Percentiles rank a stretch among this genome's conserved stretches.
Conservation (phyloP, 2,329 filamentous ascomycete genomes). For the Cryphonectria nitschkei region DNA sequence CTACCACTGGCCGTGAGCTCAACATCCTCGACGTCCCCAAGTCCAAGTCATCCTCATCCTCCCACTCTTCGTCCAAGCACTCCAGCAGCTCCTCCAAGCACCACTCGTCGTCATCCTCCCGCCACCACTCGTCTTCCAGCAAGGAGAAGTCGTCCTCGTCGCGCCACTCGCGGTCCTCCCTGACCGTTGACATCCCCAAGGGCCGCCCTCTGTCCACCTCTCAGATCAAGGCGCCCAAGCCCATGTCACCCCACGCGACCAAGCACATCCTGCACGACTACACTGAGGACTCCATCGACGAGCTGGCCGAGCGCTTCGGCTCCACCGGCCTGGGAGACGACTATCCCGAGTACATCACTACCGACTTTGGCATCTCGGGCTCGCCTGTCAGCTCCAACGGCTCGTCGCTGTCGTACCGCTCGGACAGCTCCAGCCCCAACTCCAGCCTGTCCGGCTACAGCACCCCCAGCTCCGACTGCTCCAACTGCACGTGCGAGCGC, state of each 20-base stretch:
- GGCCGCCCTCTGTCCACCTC: conserved; percentile 86
- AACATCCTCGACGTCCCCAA: conserved; percentile 95
- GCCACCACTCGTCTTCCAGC: conserved; percentile 39
- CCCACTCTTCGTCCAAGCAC: conserved; percentile 50
- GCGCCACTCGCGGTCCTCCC: conserved; percentile 50
- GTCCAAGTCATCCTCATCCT: conserved; percentile 48
- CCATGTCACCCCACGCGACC: conserved; percentile 84
- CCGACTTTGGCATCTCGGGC: conserved; percentile 53
- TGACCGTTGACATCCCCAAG: conserved; percentile 75
- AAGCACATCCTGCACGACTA: conserved; percentile 87
- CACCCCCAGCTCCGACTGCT: conserved; percentile 75
- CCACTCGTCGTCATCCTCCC: conserved; percentile 46
- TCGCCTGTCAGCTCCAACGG: conserved; percentile 61
- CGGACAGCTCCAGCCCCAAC: conserved; percentile 73
- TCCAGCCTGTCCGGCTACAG: conserved; percentile 79
- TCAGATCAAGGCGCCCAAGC: conserved; percentile 89
- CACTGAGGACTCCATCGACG: conserved; percentile 73
- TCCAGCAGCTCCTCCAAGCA: conserved; percentile 46
- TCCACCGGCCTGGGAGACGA: conserved; percentile 61
- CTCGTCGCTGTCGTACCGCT: conserved; percentile 72
- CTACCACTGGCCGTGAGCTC: conserved; percentile 93
- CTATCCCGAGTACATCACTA: conserved; percentile 59
- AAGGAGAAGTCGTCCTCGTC: conserved; percentile 41
- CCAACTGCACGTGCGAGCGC: conserved; percentile 88
- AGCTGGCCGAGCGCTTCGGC: conserved; percentile 77